Percentiles rank a stretch among this genome's conserved stretches.
Conservation (phyloP, 768 basidiomycete genomes). For the Boletus vinaceobasis region DNA sequence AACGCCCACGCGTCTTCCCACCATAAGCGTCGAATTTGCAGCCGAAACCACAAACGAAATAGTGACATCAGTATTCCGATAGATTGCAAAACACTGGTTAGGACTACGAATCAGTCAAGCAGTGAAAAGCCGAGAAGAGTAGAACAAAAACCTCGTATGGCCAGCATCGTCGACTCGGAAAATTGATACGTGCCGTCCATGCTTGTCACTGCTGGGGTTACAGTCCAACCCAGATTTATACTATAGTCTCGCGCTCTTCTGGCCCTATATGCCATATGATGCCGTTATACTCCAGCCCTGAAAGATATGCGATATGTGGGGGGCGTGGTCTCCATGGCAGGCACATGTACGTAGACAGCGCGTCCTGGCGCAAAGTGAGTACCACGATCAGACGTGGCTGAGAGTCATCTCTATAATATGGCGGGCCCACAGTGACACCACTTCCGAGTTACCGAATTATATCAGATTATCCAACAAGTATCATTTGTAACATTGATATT, state of each 20-base stretch:
- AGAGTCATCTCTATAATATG: too few relatives aligned
- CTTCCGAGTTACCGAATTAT: too few relatives aligned
- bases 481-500: background rate
- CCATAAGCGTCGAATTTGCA: conserved; percentile 15
- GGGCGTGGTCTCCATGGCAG: background rate
- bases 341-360: background rate
- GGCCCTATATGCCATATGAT: background rate
- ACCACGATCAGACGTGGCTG: background rate
- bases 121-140: background rate
- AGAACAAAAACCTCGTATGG: conserved; percentile 8
- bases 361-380: background rate
- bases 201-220: background rate
- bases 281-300: conserved; percentile 2
- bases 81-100: conserved; percentile 4
- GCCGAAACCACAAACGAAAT: conserved; percentile 19
- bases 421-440: too few relatives aligned
- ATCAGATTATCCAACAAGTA: background rate
- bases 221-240: conserved; percentile 5
- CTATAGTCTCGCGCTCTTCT: background rate
- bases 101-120: conserved; percentile 1
- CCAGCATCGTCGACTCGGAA: conserved; percentile 8
- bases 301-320: background rate
- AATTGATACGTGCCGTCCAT: conserved; percentile 10
- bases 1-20: conserved; percentile 24
- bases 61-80: conserved; percentile 14